Evolutionary conservation across 768 basidiomycete species (phyloP).

Genomic region (Cubamyces lactineus): DNA sequence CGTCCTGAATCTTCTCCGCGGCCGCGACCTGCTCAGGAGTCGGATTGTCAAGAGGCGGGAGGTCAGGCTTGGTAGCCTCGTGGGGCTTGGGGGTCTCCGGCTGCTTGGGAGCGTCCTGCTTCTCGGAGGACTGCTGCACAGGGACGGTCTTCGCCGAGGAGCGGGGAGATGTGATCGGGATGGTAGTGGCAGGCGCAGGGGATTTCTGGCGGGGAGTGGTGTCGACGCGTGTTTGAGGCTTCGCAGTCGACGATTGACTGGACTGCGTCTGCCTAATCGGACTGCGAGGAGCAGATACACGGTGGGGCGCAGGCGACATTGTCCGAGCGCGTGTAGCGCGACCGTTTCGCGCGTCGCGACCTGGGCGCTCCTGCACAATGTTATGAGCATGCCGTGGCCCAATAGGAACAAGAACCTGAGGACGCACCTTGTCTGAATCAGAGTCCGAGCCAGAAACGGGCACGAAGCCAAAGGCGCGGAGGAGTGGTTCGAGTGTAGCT

Average conservation of each 20-base stretch:
- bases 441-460: conserved; percentile 11
- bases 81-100: conserved; percentile 4
- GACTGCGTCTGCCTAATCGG: conserved; percentile 6
- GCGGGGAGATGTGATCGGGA: conserved; percentile 18
- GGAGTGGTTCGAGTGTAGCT: conserved; percentile 22
- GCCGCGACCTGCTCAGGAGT: conserved; percentile 30
- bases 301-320: conserved; percentile 14
- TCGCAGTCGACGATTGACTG: conserved; percentile 1
- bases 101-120: conserved; percentile 5
- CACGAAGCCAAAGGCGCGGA: conserved; percentile 20
- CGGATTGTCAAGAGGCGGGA: conserved; percentile 8
- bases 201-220: conserved; percentile 11
- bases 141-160: conserved; percentile 10
- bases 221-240: conserved; percentile 6
- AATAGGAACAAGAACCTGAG: not conserved
- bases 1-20: conserved; percentile 51
- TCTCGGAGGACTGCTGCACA: not conserved
- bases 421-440: conserved; percentile 20
- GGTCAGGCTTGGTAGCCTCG: conserved; percentile 2
- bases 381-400: not conserved
- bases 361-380: conserved; percentile 1
- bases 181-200: conserved; percentile 6
- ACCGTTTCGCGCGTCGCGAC: conserved; percentile 5
- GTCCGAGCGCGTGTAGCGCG: conserved; percentile 18
- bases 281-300: conserved; percentile 9